Evolutionary conservation across 495 filamentous ascomycete species (phyloP).

Genomic region (Xylaria castorea): DNA sequence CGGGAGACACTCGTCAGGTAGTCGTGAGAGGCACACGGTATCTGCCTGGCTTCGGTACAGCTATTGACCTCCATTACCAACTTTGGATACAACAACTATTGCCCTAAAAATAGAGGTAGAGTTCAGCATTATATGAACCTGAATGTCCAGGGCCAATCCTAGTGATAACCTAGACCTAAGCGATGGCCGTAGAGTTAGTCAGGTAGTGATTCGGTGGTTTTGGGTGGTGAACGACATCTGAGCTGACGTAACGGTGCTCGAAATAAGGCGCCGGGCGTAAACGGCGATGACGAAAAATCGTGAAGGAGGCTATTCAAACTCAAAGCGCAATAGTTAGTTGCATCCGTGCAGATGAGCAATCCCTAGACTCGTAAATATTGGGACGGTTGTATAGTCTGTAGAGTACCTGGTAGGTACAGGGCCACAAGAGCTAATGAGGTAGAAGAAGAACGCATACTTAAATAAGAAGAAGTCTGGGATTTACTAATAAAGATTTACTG

Average conservation of each 20-base stretch:
- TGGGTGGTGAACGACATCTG: background rate
- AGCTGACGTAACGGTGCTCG: background rate
- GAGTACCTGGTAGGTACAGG: background rate
- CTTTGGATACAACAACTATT: background rate
- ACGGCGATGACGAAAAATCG: background rate
- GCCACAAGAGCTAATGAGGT: background rate
- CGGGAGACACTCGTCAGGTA: background rate
- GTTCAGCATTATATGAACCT: background rate
- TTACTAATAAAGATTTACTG: background rate
- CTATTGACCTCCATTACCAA: background rate
- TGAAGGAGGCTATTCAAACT: background rate
- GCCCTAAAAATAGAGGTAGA: background rate
- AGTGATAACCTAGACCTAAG: background rate
- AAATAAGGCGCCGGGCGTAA: background rate
- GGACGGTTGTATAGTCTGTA: background rate
- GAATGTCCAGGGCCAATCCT: background rate
- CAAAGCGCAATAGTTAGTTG: background rate
- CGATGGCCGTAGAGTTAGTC: background rate
- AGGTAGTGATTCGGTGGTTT: background rate
- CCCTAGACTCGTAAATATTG: background rate
- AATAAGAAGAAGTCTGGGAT: background rate
- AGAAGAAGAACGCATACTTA: background rate
- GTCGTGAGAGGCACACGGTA: background rate
- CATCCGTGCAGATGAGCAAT: background rate
- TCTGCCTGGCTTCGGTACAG: background rate